Evolutionary conservation across 495 filamentous ascomycete genomes (phyloP).

Genomic region (Penicillium pancosmium): DNA sequence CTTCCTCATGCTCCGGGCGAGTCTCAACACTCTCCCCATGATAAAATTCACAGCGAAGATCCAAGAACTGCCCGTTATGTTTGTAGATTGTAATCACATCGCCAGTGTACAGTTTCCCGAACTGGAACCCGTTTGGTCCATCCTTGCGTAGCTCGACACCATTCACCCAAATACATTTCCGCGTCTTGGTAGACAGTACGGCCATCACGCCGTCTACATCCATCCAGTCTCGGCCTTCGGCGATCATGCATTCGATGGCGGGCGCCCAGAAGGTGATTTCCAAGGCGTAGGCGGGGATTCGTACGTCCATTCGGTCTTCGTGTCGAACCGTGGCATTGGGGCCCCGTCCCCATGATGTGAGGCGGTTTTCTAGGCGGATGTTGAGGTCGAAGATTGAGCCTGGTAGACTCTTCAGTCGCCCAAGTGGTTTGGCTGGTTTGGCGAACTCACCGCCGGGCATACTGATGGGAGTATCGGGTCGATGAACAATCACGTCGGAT

Average conservation of each 20-base stretch:
- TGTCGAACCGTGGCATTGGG: conserved; percentile 63
- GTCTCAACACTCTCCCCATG: conserved; percentile 51
- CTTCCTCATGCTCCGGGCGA: conserved; percentile 46
- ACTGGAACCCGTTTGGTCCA: conserved; percentile 55
- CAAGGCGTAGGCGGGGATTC: conserved; percentile 80
- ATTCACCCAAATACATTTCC: conserved; percentile 73
- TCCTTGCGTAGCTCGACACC: conserved; percentile 55
- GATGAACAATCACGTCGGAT: conserved; percentile 27
- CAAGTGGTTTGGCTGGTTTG: conserved; percentile 45
- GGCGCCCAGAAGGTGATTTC: conserved; percentile 73
- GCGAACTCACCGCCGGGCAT: conserved; percentile 25
- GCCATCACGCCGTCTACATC: conserved; percentile 54
- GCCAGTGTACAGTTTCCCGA: conserved; percentile 69
- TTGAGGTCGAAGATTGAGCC: conserved; percentile 57
- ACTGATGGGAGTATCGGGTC: conserved; percentile 5
- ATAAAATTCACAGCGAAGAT: conserved; percentile 56
- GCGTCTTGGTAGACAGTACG: conserved; percentile 73
- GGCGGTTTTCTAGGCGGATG: conserved; percentile 61
- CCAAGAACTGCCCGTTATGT: conserved; percentile 45
- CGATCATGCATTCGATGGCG: conserved; percentile 57
- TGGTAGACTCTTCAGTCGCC: conserved; percentile 44
- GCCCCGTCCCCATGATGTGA: conserved; percentile 77
- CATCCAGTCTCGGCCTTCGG: conserved; percentile 61
- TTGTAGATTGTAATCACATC: conserved; percentile 70
- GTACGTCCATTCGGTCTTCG: conserved; percentile 57